These are phyloP conservation scores for Aureobasidium leucospermi DNA, from an alignment of 2,329 filamentous ascomycete genomes.

Conservation along the genomic window DNA sequence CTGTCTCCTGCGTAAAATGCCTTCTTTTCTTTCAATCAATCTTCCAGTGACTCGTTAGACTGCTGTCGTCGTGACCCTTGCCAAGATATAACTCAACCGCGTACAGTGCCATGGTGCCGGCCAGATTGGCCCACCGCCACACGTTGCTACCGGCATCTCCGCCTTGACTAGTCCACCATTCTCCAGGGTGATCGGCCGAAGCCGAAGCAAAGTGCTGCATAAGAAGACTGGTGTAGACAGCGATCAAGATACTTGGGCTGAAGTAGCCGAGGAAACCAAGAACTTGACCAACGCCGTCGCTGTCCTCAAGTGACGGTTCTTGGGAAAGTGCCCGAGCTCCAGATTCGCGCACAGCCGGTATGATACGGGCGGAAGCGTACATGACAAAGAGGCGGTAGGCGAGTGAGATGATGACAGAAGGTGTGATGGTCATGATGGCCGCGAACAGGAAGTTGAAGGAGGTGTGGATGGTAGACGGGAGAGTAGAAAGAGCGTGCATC, in stretches of 20 bases:
- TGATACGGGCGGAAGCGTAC: conserved; percentile 91
- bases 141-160: conserved; percentile 76
- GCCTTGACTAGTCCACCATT: conserved; percentile 80
- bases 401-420: conserved; percentile 90
- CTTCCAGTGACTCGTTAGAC: conserved; percentile 81
- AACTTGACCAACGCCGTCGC: conserved; percentile 69
- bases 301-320: conserved; percentile 76
- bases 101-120: conserved; percentile 81
- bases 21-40: conserved; percentile 56
- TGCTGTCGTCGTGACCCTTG: conserved; percentile 68
- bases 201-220: conserved; percentile 90
- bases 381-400: conserved; percentile 91
- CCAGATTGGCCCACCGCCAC: conserved; percentile 91
- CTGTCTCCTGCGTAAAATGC: background rate
- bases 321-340: conserved; percentile 77
- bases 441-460: conserved; percentile 81
- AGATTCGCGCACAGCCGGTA: conserved; percentile 82
- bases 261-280: conserved; percentile 87
- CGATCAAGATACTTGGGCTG: conserved; percentile 86
- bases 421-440: conserved; percentile 90
- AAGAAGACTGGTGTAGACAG: conserved; percentile 90
- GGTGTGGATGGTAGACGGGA: conserved; percentile 78
- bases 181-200: conserved; percentile 47
- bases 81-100: conserved; percentile 84
- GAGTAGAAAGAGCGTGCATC: conserved; percentile 70